Evolutionary conservation across 768 basidiomycete genomes (phyloP), one percentile per base, ranked within the genome.

Genomic region (Podaxis sp.): DNA sequence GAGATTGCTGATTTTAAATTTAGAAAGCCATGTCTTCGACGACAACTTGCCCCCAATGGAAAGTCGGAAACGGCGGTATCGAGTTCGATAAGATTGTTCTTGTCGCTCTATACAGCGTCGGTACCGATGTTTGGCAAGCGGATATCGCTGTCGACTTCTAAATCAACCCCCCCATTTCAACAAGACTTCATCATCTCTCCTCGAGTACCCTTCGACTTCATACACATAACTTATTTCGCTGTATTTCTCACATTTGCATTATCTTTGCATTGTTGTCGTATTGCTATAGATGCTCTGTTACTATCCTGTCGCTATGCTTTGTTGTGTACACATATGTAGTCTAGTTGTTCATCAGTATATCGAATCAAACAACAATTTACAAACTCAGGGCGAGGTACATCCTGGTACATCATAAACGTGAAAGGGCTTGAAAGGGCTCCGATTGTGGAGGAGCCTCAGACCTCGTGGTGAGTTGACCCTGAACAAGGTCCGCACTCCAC

Each of bases 71-170:
- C 22, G 67, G 63, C 2, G 76, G 72, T 1, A 78, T 84, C 15
- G 69, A 74, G 2, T 79, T 79, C 66, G 77, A 82, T 38, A 75
- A 79, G 52, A 68, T 84, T 44, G 69, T 79, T 24, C 75, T 84
- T 8, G 69, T 81, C 3, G 74, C 76, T 0, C 63, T 84, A 6
- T 72, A 73, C 68, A 82, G 84, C 56, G 72, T 74, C 24, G 74
- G 72, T 54, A 79, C 79, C 24, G 76, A 80, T 58, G 68, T 75
- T 4, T 84, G 82, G 84, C 79, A 84, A 69, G 84, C 83, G 0
- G 83, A 84, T 28, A 74, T 84, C 8, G 79, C 76, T 42, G 64
- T 81, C 33, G 80, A 84, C 57, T 59, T 57, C 33, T 62, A 13
- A 28, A 12, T 24, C 9, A 8, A 33, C 33, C 8, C 33, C 5